Percentiles rank a stretch among this genome's conserved stretches.
phyloP scores from a whole-genome alignment of 768 basidiomycete species.

The Phanerochaete carnosa region DNA sequence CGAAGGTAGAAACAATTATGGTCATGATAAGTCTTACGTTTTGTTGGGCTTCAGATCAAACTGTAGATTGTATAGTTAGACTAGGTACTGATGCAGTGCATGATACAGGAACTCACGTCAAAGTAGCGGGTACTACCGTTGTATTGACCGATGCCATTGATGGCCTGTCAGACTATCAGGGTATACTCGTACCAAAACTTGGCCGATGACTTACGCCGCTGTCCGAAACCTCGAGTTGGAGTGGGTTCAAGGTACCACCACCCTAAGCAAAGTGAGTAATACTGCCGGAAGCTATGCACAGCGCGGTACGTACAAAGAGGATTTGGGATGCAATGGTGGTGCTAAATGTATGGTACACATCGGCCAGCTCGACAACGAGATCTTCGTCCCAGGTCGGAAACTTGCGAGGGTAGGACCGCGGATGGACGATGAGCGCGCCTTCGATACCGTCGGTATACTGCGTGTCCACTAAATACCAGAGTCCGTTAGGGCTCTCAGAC shows the following conservation, averaged over 20 bases:
- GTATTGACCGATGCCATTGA: conserved; percentile 34
- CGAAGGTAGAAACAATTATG: no score
- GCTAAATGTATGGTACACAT: conserved; percentile 30
- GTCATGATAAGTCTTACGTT: conserved; percentile 2
- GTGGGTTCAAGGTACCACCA: not conserved
- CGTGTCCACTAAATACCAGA: conserved; percentile 17
- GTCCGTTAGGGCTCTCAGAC: not conserved
- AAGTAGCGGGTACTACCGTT: conserved; percentile 27
- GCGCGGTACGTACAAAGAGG: conserved; percentile 12
- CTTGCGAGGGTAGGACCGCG: conserved; percentile 28
- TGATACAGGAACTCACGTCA: conserved; percentile 16
- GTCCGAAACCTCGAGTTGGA: conserved; percentile 27
- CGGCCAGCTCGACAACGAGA: conserved; percentile 35
- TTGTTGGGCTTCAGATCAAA: conserved; percentile 33
- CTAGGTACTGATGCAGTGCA: conserved; percentile 10
- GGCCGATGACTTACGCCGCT: conserved; percentile 22
- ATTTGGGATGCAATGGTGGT: conserved; percentile 21
- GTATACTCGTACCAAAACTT: not conserved
- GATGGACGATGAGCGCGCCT: conserved; percentile 46
- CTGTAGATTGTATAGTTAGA: conserved; percentile 21
- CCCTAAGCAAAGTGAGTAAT: no score
- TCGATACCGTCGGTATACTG: conserved; percentile 48
- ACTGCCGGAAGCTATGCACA: not conserved
- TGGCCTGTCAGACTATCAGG: conserved; percentile 13
- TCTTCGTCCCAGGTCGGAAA: conserved; percentile 39